These are phyloP conservation scores for Mycena epipterygia DNA, from an alignment of 768 basidiomycete genomes.

Conservation along the genomic window DNA sequence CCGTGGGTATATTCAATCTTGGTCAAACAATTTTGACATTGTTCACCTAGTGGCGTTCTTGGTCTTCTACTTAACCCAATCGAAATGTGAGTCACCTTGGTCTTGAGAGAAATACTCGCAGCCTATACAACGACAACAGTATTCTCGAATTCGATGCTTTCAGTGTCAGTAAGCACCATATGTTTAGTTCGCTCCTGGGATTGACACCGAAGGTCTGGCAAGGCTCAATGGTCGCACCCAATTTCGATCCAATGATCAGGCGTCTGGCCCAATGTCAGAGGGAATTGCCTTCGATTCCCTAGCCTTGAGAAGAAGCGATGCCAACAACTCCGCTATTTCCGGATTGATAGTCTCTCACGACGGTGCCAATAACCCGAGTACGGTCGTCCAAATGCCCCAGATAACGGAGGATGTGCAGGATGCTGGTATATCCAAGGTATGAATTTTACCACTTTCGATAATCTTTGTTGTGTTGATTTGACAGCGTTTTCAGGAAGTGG, in stretches of 20 bases:
- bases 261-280: neutral
- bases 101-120: neutral
- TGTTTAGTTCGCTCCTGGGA: too few relatives aligned
- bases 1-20: too few relatives aligned
- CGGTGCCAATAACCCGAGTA: neutral
- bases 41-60: neutral
- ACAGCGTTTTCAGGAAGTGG: too few relatives aligned
- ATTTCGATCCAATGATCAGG: neutral
- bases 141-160: conserved; percentile 8
- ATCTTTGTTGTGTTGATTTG: too few relatives aligned
- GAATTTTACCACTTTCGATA: too few relatives aligned
- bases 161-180: conserved; percentile 7
- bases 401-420: too few relatives aligned
- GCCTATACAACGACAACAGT: neutral
- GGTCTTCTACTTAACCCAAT: neutral
- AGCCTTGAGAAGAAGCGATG: neutral
- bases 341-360: neutral
- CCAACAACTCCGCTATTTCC: neutral
- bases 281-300: neutral
- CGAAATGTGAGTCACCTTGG: conserved; percentile 7
- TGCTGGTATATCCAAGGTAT: too few relatives aligned
- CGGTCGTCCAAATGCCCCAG: too few relatives aligned
- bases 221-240: conserved; percentile 1
- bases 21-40: too few relatives aligned
- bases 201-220: neutral